phyloP scores from a whole-genome alignment of 805 yeast species.

The Candida berthetii region DNA sequence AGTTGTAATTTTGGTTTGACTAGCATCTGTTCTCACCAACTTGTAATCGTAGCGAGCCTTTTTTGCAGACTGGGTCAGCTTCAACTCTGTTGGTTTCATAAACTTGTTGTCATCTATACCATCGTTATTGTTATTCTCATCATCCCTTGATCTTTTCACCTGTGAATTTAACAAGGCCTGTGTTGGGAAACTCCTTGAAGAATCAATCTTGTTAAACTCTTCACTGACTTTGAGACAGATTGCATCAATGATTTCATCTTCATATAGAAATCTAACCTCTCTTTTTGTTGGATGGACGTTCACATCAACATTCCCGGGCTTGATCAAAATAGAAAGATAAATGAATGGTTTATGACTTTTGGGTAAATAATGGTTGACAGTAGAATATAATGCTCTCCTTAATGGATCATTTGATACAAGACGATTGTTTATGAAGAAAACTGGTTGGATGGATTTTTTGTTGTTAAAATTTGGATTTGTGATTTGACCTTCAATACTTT shows the following conservation, averaged over 20 bases:
- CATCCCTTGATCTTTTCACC: slow-evolving; percentile 12
- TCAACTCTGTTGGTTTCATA: neutral
- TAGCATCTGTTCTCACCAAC: slow-evolving; percentile 65
- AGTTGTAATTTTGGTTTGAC: slow-evolving; percentile 48
- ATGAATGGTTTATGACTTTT: slow-evolving; percentile 74
- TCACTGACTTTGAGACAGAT: slow-evolving; percentile 45
- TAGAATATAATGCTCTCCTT: slow-evolving; percentile 53
- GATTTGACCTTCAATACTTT: slow-evolving; percentile 49
- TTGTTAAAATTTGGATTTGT: slow-evolving; percentile 66
- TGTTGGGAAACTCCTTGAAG: slow-evolving; percentile 61
- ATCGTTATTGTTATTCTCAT: too few relatives aligned
- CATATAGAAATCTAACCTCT: slow-evolving; percentile 81
- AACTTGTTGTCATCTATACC: slow-evolving; percentile 7
- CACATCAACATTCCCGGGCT: slow-evolving; percentile 75
- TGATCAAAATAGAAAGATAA: slow-evolving; percentile 62
- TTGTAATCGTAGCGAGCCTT: slow-evolving; percentile 49
- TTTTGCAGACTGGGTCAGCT: slow-evolving; percentile 1
- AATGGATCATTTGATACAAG: slow-evolving; percentile 80
- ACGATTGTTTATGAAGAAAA: slow-evolving; percentile 82
- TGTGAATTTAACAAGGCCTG: slow-evolving; percentile 41
- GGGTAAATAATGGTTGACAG: slow-evolving; percentile 49
- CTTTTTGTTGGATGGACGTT: slow-evolving; percentile 95
- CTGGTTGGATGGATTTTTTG: slow-evolving; percentile 60
- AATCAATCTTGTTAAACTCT: slow-evolving; percentile 50
- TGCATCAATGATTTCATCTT: slow-evolving; percentile 74